Conservation (phyloP, 805 yeast genomes). For the Candida andamanensis region DNA sequence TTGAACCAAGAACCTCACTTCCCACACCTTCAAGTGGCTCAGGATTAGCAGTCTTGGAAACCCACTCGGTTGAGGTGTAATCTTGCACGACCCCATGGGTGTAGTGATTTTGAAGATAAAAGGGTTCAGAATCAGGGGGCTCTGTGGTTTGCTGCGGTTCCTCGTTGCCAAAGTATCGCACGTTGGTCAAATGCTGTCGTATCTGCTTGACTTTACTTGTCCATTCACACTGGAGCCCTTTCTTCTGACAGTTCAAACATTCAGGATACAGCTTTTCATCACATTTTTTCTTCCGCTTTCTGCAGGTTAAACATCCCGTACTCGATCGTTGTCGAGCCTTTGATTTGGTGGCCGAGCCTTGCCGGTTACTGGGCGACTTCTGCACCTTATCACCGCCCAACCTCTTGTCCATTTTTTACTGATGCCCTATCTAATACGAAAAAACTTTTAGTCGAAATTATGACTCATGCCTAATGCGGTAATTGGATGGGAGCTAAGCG, state of each 20-base stretch:
- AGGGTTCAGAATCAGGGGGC: not conserved
- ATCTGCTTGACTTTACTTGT: conserved; percentile 19
- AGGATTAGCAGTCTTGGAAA: too few species aligned
- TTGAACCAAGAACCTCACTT: not conserved
- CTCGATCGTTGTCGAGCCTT: conserved; percentile 20
- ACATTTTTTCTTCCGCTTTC: conserved; percentile 25
- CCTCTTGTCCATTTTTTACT: too few species aligned
- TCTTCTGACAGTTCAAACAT: conserved; percentile 22
- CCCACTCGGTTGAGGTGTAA: too few species aligned
- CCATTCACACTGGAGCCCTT: conserved; percentile 23
- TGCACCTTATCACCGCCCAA: too few species aligned
- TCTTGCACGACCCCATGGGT: too few species aligned
- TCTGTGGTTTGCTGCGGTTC: not conserved
- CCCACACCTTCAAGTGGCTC: not conserved
- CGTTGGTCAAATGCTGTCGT: conserved; percentile 17
- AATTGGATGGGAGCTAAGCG: conserved; percentile 20
- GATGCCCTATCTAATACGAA: not conserved
- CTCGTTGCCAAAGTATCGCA: conserved; percentile 17
- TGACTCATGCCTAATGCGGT: conserved; percentile 25
- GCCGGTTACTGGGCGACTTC: too few species aligned
- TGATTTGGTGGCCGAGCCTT: not conserved
- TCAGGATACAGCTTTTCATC: conserved; percentile 28
- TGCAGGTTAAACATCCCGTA: conserved; percentile 30
- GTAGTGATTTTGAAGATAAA: not conserved
- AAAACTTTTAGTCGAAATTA: too few species aligned